phyloP scores from a whole-genome alignment of 768 basidiomycete genomes.

The Asterophora lycoperdoides region DNA sequence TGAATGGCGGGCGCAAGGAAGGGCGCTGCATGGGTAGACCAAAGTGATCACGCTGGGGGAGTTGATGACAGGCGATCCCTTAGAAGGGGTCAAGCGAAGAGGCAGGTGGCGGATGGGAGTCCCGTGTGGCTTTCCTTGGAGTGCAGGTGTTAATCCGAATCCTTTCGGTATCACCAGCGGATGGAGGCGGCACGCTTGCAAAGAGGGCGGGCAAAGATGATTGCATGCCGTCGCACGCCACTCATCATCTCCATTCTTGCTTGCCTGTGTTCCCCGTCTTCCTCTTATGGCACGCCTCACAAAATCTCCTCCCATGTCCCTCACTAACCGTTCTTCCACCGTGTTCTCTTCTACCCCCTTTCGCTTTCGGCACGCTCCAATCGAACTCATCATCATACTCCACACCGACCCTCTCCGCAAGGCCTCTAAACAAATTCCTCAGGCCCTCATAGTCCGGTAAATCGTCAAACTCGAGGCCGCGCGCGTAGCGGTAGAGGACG shows the following conservation, averaged over 20 bases:
- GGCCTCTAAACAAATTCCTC: conserved; percentile 62
- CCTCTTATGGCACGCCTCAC: conserved; percentile 38
- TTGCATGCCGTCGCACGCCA: background rate
- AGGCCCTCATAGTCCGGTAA: conserved; percentile 86
- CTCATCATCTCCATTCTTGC: conserved; percentile 17
- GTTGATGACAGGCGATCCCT: too few relatives aligned
- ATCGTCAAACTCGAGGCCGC: conserved; percentile 83
- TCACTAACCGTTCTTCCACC: conserved; percentile 18
- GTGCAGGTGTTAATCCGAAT: too few relatives aligned
- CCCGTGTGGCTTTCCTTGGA: too few relatives aligned
- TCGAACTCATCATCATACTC: conserved; percentile 50
- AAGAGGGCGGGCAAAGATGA: too few relatives aligned
- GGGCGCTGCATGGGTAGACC: too few relatives aligned
- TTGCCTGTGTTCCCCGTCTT: conserved; percentile 12
- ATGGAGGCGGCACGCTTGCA: background rate
- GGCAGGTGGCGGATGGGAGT: too few relatives aligned
- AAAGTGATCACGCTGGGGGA: too few relatives aligned
- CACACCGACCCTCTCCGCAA: conserved; percentile 51
- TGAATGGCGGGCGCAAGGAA: too few relatives aligned
- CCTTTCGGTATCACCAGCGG: background rate
- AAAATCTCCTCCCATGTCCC: conserved; percentile 24
- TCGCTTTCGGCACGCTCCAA: conserved; percentile 32
- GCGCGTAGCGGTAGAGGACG: conserved; percentile 74
- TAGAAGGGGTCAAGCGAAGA: too few relatives aligned
- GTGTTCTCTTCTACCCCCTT: conserved; percentile 12